A percentile compares a stretch with the other conserved stretches of the same genome.
Conservation (phyloP, 192 early-diverging fungal genomes). For the Chytriomyces sp. region DNA sequence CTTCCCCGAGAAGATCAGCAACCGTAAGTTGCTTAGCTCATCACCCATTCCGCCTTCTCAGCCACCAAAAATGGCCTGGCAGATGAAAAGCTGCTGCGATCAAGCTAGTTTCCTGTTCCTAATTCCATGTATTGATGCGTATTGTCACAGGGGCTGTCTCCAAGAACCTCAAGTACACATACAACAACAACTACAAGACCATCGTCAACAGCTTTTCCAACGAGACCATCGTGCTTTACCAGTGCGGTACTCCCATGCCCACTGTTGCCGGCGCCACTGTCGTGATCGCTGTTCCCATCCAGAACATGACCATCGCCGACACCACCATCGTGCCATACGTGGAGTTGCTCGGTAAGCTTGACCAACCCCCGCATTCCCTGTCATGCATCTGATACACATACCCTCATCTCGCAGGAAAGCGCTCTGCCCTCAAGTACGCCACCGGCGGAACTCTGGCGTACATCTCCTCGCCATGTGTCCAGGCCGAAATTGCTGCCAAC, state of each 20-base stretch:
- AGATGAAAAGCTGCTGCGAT: background rate
- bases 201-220: slow-evolving; percentile 41
- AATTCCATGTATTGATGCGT: background rate
- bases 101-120: background rate
- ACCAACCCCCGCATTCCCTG: no score
- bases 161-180: slow-evolving; percentile 36
- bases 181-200: slow-evolving; percentile 55
- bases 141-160: background rate
- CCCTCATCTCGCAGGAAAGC: slow-evolving; percentile 5
- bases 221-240: slow-evolving; percentile 48
- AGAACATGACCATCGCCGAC: slow-evolving; percentile 37
- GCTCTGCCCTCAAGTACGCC: slow-evolving; percentile 45
- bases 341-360: slow-evolving; percentile 32
- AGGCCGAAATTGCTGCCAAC: slow-evolving; percentile 26
- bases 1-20: slow-evolving; percentile 46
- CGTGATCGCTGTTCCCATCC: slow-evolving; percentile 44
- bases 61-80: background rate
- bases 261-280: slow-evolving; percentile 28
- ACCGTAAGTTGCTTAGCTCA: slow-evolving; percentile 14
- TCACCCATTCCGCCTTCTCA: background rate
- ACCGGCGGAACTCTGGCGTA: slow-evolving; percentile 24
- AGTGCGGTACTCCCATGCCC: slow-evolving; percentile 53
- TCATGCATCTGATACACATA: background rate
- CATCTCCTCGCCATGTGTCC: slow-evolving; percentile 46
- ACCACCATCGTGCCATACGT: slow-evolving; percentile 50